Evolutionary conservation across 495 filamentous ascomycete species (phyloP), one percentile per base, ranked within the genome.

Genomic region (Lasiosphaeris hirsuta): DNA sequence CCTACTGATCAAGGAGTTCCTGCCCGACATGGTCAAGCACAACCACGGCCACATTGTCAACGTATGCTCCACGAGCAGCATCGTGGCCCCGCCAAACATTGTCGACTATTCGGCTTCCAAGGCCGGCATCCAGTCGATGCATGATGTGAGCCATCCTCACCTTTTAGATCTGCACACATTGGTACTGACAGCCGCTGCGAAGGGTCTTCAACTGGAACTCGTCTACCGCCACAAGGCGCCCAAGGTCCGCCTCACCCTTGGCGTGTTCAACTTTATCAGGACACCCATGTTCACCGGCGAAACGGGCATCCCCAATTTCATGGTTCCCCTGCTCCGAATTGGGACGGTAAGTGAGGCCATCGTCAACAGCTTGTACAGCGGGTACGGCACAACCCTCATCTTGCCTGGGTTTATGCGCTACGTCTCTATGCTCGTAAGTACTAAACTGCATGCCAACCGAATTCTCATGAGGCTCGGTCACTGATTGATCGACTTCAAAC

Each of bases 311-410:
- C 59, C 71, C 3, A 59, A 57, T 8, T 74, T 75, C 23, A 1
- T 74, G 2, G 59, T 63, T 33, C 72, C 74, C 30, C 30, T 74
- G n/a, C 38, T 76, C 15, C 67, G 75, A 53, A 62, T 71, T 3
- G 69, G 73, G 39, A 72, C 71, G 5, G 72, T 72, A 0, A 63
- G 60, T 35, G 67, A 76, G 56, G 52, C 60, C 0, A 67, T 76
- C 50, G 69, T 72, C 0, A 58, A 71, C 44, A 55, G 50, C 7
- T 40, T 73, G 17, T 64, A 73, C 41, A 70, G 68, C 51, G 68
- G 69, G 3, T 63, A 69, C 14, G 69, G 74, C 8, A 37, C 34
- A 1, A 67, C 63, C 0, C 63, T 74, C 8, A 69, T 65, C 36
- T 48, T 76, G 23, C 72, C 72, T 0, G 64, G 69, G 0, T 60